Percentiles rank a stretch among this genome's conserved stretches.
These are phyloP conservation scores for Calonectria leucothoes DNA, from an alignment of 2,329 filamentous ascomycete species.

Conservation along the genomic window DNA sequence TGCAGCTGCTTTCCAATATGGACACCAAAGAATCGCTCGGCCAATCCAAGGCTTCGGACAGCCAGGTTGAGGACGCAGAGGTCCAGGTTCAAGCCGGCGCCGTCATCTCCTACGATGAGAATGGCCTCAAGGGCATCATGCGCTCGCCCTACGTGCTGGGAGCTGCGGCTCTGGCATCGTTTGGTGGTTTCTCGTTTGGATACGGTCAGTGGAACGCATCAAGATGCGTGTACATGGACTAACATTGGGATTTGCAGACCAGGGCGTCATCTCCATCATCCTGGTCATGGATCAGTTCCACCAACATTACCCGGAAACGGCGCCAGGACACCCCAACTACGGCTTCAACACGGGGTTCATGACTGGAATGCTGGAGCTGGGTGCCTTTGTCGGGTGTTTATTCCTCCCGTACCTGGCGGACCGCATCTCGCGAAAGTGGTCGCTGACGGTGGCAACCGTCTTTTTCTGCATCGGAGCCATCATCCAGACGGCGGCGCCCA, in stretches of 20 bases:
- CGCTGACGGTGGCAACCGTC: conserved; percentile 50
- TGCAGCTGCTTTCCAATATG: not conserved
- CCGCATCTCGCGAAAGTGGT: conserved; percentile 55
- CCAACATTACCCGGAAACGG: conserved; percentile 47
- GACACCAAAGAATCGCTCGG: conserved; percentile 26
- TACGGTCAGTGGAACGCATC: conserved; percentile 7
- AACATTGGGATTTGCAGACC: conserved; percentile 34
- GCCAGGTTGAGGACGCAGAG: conserved; percentile 26
- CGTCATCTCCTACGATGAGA: conserved; percentile 26
- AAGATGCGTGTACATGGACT: not conserved
- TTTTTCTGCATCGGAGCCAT: conserved; percentile 57
- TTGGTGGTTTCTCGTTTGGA: conserved; percentile 40
- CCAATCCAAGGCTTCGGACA: conserved; percentile 15
- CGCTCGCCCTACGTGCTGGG: conserved; percentile 54
- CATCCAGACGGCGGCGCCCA: conserved; percentile 46
- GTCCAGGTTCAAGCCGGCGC: not conserved
- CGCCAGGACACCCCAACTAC: conserved; percentile 18
- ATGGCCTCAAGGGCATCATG: conserved; percentile 52
- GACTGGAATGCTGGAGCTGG: conserved; percentile 56
- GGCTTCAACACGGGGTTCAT: conserved; percentile 48
- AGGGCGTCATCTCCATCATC: conserved; percentile 54
- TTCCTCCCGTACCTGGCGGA: conserved; percentile 53
- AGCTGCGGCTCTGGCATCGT: conserved; percentile 54
- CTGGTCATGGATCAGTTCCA: conserved; percentile 59
- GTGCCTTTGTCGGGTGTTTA: conserved; percentile 50